A percentile compares a stretch with the other conserved stretches of the same genome.
Evolutionary conservation across 495 filamentous ascomycete species (phyloP).

Genomic region (Penicillium maclennaniae): DNA sequence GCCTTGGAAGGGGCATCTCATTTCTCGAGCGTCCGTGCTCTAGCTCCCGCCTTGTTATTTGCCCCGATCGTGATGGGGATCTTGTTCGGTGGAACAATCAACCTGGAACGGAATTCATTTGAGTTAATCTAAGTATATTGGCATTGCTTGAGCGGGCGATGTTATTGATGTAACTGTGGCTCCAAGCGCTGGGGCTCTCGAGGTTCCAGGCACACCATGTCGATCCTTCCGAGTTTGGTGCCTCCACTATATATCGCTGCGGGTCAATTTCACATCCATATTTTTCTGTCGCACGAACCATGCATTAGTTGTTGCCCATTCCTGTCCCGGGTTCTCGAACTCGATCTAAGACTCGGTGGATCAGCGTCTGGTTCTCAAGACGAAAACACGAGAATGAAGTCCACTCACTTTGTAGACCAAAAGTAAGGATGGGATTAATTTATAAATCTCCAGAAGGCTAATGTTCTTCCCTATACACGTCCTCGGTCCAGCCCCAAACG

Average conservation of each 20-base stretch:
- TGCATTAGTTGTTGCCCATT: constrained; percentile 31
- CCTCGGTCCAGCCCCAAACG: constrained; percentile 60
- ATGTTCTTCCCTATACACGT: constrained; percentile 74
- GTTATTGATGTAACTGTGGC: background rate
- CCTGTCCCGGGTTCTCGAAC: constrained; percentile 19
- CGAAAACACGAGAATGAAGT: background rate
- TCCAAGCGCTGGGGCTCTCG: too few species aligned
- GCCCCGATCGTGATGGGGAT: too few species aligned
- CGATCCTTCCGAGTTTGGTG: background rate
- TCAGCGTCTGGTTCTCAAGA: background rate
- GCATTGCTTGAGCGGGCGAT: too few species aligned
- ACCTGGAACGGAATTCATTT: background rate
- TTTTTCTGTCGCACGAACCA: constrained; percentile 32
- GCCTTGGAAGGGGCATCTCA: too few species aligned
- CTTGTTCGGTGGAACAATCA: background rate
- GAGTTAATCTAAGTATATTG: background rate
- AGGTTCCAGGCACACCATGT: background rate
- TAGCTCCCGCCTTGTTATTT: too few species aligned
- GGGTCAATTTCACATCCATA: constrained; percentile 14
- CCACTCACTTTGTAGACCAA: constrained; percentile 54
- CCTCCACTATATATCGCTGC: background rate
- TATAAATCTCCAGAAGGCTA: constrained; percentile 71
- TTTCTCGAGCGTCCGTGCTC: too few species aligned
- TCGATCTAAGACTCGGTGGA: constrained; percentile 17
- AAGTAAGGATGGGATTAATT: constrained; percentile 68